Percentiles rank a stretch among this genome's conserved stretches.
Conservation (phyloP, 495 filamentous ascomycete species). For the Darksidea phi region DNA sequence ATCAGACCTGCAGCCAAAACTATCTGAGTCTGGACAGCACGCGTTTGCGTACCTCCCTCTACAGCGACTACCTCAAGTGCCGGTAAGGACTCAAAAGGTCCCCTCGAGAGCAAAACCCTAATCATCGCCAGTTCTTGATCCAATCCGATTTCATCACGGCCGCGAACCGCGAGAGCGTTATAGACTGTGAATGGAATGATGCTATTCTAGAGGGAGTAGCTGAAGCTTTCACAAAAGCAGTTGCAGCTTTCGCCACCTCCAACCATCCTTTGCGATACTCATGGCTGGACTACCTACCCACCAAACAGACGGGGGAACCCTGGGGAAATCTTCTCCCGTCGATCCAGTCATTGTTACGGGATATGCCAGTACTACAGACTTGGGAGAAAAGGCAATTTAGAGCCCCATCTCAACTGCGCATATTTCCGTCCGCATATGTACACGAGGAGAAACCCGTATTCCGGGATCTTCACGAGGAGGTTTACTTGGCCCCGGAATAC, state of each 20-base stretch:
- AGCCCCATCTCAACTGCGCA: neutral
- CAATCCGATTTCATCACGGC: slow-evolving; percentile 22
- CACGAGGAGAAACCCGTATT: slow-evolving; percentile 1
- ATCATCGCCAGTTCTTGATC: slow-evolving; percentile 15
- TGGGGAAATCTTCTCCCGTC: slow-evolving; percentile 3
- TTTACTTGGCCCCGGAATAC: slow-evolving; percentile 17
- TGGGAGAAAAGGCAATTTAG: neutral
- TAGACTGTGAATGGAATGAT: slow-evolving; percentile 15
- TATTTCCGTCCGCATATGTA: neutral
- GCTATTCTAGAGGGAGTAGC: slow-evolving; percentile 5
- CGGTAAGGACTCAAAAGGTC: slow-evolving; percentile 3
- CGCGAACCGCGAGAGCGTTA: slow-evolving; percentile 10
- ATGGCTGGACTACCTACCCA: slow-evolving; percentile 20
- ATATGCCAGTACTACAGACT: slow-evolving; percentile 18
- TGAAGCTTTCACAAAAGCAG: slow-evolving; percentile 6
- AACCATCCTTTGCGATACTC: slow-evolving; percentile 14
- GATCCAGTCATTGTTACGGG: neutral
- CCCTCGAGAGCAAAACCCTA: neutral
- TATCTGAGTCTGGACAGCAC: slow-evolving; percentile 1
- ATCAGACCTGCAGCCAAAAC: neutral
- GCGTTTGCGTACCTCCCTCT: slow-evolving; percentile 18
- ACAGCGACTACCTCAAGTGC: slow-evolving; percentile 2
- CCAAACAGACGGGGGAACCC: neutral
- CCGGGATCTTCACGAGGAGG: slow-evolving; percentile 11
- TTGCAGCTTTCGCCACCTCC: slow-evolving; percentile 1